Evolutionary conservation across 192 early-diverging fungal genomes (phyloP).

Genomic region (Entomortierella beljakovae): DNA sequence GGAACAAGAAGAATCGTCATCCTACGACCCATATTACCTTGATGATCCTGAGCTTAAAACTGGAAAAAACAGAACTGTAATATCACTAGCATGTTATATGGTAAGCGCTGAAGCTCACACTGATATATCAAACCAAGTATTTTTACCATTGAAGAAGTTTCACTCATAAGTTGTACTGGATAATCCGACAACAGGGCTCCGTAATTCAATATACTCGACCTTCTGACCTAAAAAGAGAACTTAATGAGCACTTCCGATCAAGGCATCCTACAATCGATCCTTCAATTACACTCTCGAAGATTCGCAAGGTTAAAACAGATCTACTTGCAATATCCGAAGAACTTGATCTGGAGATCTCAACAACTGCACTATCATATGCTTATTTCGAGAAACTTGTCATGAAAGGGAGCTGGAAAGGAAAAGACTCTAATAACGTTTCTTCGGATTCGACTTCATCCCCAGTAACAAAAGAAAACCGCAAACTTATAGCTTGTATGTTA

Average conservation of each 20-base stretch:
- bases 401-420: conserved; percentile 65
- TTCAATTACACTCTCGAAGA: conserved; percentile 88
- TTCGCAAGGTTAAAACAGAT: conserved; percentile 81
- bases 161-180: not conserved
- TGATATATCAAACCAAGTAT: not conserved
- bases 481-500: conserved; percentile 30
- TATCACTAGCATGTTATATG: conserved; percentile 86
- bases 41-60: conserved; percentile 90
- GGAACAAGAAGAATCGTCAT: conserved; percentile 38
- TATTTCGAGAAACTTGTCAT: conserved; percentile 97
- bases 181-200: conserved; percentile 65
- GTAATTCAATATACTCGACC: conserved; percentile 85
- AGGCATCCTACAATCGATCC: conserved; percentile 85
- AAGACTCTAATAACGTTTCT: conserved; percentile 10
- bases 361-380: conserved; percentile 88
- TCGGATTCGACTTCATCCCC: conserved; percentile 24
- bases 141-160: not conserved
- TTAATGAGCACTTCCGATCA: conserved; percentile 87
- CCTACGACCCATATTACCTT: conserved; percentile 86
- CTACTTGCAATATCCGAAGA: conserved; percentile 76
- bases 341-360: conserved; percentile 89
- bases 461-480: conserved; percentile 42
- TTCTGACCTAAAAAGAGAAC: conserved; percentile 87
- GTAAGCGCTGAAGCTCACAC: conserved; percentile 43
- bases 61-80: conserved; percentile 78